These are phyloP conservation scores for Ceratocystis variospora DNA, from an alignment of 2,329 filamentous ascomycete species.

Conservation along the genomic window DNA sequence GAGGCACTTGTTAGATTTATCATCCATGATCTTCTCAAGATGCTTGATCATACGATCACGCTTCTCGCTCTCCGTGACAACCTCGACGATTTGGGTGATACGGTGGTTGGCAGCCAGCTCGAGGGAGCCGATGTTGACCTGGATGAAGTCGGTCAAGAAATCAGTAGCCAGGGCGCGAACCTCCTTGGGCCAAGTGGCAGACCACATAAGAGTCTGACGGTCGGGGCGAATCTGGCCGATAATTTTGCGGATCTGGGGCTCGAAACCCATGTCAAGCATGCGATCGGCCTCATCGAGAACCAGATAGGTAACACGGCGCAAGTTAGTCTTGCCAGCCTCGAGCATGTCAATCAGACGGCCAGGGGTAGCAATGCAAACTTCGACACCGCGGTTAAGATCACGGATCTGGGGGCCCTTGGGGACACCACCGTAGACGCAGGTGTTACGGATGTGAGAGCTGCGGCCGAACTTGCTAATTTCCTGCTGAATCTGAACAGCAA, in stretches of 20 bases:
- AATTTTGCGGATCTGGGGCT: slow-evolving; percentile 98
- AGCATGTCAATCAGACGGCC: slow-evolving; percentile 98
- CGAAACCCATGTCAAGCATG: slow-evolving; percentile 99
- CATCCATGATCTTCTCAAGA: slow-evolving; percentile 93
- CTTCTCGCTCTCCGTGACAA: slow-evolving; percentile 93
- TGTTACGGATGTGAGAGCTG: slow-evolving; percentile 95
- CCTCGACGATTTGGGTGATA: slow-evolving; percentile 95
- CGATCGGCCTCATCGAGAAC: slow-evolving; percentile 98
- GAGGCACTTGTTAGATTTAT: slow-evolving; percentile 86
- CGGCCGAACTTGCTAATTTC: slow-evolving; percentile 98
- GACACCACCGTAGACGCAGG: slow-evolving; percentile 97
- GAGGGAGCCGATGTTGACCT: slow-evolving; percentile 96
- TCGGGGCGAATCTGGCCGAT: slow-evolving; percentile 95
- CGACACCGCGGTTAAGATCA: slow-evolving; percentile 84
- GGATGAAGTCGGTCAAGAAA: slow-evolving; percentile 90
- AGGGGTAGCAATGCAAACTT: slow-evolving; percentile 96
- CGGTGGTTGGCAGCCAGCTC: slow-evolving; percentile 94
- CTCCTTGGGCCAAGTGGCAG: slow-evolving; percentile 97
- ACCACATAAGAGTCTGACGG: slow-evolving; percentile 99
- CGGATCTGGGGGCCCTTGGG: slow-evolving; percentile 95
- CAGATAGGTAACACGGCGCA: slow-evolving; percentile 93
- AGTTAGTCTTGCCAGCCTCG: slow-evolving; percentile 93
- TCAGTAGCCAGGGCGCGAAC: slow-evolving; percentile 82
- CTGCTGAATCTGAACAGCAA: slow-evolving; percentile 96
- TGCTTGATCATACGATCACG: slow-evolving; percentile 95